Evolutionary conservation across 2,329 filamentous ascomycete species (phyloP).

Genomic region (Thermomyces lanuginosus): DNA sequence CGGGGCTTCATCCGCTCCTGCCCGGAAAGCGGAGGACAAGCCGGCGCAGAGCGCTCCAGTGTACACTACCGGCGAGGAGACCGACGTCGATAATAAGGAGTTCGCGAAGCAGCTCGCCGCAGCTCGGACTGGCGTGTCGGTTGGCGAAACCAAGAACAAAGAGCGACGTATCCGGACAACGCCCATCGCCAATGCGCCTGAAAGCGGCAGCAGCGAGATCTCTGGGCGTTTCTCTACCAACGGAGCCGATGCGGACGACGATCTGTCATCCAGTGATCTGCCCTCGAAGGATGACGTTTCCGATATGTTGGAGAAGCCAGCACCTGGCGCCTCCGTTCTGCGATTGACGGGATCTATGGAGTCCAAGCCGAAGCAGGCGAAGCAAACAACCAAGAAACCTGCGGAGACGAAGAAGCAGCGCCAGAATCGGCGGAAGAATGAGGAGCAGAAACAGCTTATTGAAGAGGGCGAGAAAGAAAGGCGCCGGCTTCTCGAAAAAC

Average conservation of each 20-base stretch:
- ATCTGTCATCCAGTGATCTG: conserved; percentile 53
- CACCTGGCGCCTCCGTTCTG: conserved; percentile 55
- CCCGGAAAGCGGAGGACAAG: conserved; percentile 14
- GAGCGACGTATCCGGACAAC: conserved; percentile 54
- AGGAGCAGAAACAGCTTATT: conserved; percentile 57
- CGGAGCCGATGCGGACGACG: conserved; percentile 64
- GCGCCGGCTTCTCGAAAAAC: conserved; percentile 60
- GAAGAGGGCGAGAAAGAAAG: conserved; percentile 67
- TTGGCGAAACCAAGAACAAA: conserved; percentile 33
- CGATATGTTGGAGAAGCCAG: conserved; percentile 73
- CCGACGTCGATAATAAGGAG: conserved; percentile 52
- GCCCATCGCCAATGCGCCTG: conserved; percentile 28
- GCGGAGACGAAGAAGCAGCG: conserved; percentile 87
- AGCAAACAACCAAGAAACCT: conserved; percentile 44
- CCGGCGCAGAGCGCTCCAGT: conserved; percentile 12
- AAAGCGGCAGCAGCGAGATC: conserved; percentile 34
- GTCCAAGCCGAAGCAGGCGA: conserved; percentile 41
- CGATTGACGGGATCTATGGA: conserved; percentile 55
- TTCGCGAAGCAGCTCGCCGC: conserved; percentile 60
- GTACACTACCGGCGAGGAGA: conserved; percentile 30
- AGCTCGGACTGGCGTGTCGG: conserved; percentile 51
- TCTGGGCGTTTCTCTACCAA: conserved; percentile 52
- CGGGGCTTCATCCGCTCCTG: conserved; percentile 14
- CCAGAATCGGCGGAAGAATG: conserved; percentile 78
- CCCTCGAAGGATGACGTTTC: conserved; percentile 49